Conservation (phyloP, 345 rosid genomes). For the Citrus cavaleriei region DNA sequence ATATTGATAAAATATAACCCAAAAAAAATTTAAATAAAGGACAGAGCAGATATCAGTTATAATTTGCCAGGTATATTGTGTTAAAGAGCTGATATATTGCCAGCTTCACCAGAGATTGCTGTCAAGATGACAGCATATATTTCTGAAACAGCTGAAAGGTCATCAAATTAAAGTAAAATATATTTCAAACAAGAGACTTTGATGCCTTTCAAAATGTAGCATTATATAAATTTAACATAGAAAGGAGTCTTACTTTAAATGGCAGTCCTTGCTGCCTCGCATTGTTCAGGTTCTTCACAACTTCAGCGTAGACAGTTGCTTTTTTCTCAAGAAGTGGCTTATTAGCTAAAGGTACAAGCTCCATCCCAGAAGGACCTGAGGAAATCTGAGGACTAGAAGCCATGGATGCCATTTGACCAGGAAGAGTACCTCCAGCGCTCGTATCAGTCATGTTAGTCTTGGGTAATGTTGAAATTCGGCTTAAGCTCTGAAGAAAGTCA, state of each 20-base stretch:
- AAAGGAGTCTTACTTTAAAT: conserved; percentile 56
- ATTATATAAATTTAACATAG: neutral
- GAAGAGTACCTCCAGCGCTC: conserved; percentile 36
- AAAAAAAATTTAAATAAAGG: neutral
- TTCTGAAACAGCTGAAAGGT: neutral
- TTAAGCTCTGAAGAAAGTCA: conserved; percentile 91
- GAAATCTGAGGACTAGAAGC: conserved; percentile 62
- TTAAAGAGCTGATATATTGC: neutral
- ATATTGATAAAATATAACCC: neutral
- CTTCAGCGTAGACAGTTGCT: conserved; percentile 73
- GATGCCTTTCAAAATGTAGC: neutral
- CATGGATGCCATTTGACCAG: conserved; percentile 52
- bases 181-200: neutral
- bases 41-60: neutral
- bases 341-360: conserved; percentile 57
- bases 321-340: conserved; percentile 73
- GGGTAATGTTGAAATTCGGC: conserved; percentile 81
- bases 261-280: conserved; percentile 76
- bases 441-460: conserved; percentile 53
- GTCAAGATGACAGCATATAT: neutral
- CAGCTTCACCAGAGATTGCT: neutral
- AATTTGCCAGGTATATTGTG: neutral
- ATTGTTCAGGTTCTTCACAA: conserved; percentile 72
- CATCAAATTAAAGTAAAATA: neutral
- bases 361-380: conserved; percentile 50